Conservation (phyloP, 176 grass and related monocot genomes). For the Poa annua region DNA sequence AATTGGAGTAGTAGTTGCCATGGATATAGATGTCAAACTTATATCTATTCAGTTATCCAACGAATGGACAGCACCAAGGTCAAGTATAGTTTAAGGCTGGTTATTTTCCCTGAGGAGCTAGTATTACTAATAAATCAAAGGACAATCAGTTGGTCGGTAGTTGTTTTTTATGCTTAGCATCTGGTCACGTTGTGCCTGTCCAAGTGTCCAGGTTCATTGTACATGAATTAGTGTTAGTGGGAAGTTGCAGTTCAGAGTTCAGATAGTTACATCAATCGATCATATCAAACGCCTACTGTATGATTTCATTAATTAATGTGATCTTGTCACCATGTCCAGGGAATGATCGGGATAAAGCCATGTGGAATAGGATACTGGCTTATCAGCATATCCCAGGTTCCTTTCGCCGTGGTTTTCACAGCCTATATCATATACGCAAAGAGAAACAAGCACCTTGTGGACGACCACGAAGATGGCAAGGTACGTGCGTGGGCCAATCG, state of each 20-base stretch:
- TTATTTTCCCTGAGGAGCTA: not conserved
- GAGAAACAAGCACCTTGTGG: conserved; percentile 41
- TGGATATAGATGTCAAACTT: not conserved
- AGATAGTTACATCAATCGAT: not conserved
- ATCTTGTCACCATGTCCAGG: conserved; percentile 50
- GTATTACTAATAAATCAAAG: not conserved
- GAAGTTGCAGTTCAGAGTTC: not conserved
- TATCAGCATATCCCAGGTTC: conserved; percentile 63
- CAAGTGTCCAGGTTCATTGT: conserved; percentile 1
- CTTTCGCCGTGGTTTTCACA: conserved; percentile 71
- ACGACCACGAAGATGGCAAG: conserved; percentile 44
- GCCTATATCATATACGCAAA: conserved; percentile 63
- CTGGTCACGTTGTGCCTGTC: not conserved
- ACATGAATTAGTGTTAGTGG: not conserved
- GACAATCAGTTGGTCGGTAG: not conserved
- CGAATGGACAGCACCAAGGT: conserved; percentile 14
- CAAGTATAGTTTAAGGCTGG: conserved; percentile 11
- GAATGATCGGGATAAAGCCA: conserved; percentile 59
- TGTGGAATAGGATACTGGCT: conserved; percentile 75
- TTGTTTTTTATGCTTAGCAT: not conserved
- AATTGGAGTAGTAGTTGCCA: not conserved
- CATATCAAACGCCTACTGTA: not conserved
- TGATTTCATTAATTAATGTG: not conserved
- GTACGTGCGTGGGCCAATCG: conserved; percentile 23
- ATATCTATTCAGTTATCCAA: not conserved